These are phyloP conservation scores for Ramularia collo-cygni DNA, from an alignment of 2,329 filamentous ascomycete genomes.

Conservation along the genomic window DNA sequence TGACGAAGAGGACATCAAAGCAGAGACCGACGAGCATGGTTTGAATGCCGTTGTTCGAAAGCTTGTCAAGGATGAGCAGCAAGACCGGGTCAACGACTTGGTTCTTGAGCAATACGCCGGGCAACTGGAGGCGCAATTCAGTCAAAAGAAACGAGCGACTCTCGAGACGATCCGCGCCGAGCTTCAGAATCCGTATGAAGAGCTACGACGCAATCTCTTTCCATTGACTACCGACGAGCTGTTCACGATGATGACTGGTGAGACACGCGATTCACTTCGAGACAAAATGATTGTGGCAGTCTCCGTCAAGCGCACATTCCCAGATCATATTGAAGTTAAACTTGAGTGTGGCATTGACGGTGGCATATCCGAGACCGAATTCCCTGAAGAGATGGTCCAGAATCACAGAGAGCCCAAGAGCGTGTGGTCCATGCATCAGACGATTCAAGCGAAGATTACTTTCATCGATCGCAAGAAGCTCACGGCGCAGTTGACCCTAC, in stretches of 20 bases:
- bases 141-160: conserved; percentile 89
- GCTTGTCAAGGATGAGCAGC: conserved; percentile 87
- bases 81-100: conserved; percentile 92
- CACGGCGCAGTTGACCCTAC: conserved; percentile 72
- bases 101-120: conserved; percentile 96
- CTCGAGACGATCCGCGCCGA: conserved; percentile 94
- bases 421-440: conserved; percentile 72
- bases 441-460: conserved; percentile 77
- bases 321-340: conserved; percentile 87
- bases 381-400: conserved; percentile 61
- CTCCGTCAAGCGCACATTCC: conserved; percentile 78
- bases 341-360: conserved; percentile 93
- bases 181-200: conserved; percentile 86
- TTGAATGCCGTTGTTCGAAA: conserved; percentile 86
- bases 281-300: conserved; percentile 92
- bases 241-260: conserved; percentile 94
- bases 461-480: conserved; percentile 85
- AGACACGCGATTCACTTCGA: conserved; percentile 74
- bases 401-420: conserved; percentile 45
- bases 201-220: conserved; percentile 75
- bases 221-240: conserved; percentile 67
- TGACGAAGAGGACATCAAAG: conserved; percentile 96
- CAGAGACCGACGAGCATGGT: conserved; percentile 84
- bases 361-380: conserved; percentile 73
- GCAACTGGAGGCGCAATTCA: conserved; percentile 86